These are phyloP conservation scores for Wickerhamiella occidentalis DNA, from an alignment of 805 yeast species.

Conservation along the genomic window DNA sequence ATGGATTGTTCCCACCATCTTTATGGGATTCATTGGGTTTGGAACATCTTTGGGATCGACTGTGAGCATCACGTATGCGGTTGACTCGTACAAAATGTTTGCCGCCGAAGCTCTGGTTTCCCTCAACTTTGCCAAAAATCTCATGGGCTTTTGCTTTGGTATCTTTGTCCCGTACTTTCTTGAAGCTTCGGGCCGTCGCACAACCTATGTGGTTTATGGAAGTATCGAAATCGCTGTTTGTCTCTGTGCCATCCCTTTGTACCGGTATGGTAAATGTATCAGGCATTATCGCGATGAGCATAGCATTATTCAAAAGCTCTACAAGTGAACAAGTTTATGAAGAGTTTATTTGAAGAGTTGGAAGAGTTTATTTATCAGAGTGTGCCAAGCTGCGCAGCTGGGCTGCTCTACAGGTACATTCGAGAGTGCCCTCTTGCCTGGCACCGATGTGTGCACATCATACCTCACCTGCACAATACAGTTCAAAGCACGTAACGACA, in stretches of 20 bases:
- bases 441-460: too few relatives aligned
- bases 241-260: slow-evolving; percentile 39
- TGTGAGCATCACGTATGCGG: slow-evolving; percentile 47
- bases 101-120: slow-evolving; percentile 50
- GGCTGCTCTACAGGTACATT: too few relatives aligned
- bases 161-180: slow-evolving; percentile 42
- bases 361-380: too few relatives aligned
- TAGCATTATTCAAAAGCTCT: slow-evolving; percentile 34
- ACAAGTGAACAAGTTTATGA: too few relatives aligned
- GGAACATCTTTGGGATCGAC: slow-evolving; percentile 53
- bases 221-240: slow-evolving; percentile 39
- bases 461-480: too few relatives aligned
- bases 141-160: slow-evolving; percentile 44
- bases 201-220: slow-evolving; percentile 43
- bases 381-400: too few relatives aligned
- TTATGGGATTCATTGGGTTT: slow-evolving; percentile 45
- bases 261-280: slow-evolving; percentile 40
- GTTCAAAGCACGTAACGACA: too few relatives aligned
- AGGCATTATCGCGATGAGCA: slow-evolving; percentile 42
- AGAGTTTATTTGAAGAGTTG: too few relatives aligned
- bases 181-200: slow-evolving; percentile 33
- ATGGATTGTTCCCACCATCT: slow-evolving; percentile 48
- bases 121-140: slow-evolving; percentile 42
- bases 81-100: slow-evolving; percentile 44
- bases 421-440: too few relatives aligned